phyloP scores from a whole-genome alignment of 257 asterid species.

The Henckelia pumila region DNA sequence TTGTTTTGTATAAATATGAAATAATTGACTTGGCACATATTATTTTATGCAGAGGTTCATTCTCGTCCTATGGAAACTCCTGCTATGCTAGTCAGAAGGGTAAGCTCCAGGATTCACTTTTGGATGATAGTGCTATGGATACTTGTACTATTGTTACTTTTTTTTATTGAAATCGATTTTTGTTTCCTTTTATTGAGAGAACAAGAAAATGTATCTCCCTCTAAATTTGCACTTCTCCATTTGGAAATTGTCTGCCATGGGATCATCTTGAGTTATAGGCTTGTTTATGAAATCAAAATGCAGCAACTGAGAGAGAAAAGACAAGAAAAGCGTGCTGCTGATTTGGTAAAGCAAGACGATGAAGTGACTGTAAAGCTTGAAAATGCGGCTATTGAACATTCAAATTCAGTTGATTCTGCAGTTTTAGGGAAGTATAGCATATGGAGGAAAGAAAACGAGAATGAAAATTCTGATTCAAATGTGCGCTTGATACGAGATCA shows the following conservation, averaged over 20 bases:
- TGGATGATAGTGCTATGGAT: conserved; percentile 12
- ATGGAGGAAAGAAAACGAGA: conserved; percentile 94
- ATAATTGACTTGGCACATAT: conserved; percentile 22
- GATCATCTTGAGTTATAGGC: conserved; percentile 1
- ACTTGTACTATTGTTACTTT: neutral
- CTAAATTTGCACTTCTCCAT: conserved; percentile 1
- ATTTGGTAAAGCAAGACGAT: conserved; percentile 75
- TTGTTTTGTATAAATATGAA: conserved; percentile 6
- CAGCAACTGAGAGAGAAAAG: conserved; percentile 84
- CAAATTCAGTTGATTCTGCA: conserved; percentile 95
- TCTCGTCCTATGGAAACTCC: conserved; percentile 55
- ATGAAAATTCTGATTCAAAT: conserved; percentile 85
- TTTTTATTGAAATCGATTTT: conserved; percentile 15
- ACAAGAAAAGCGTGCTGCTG: conserved; percentile 84
- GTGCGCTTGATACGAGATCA: conserved; percentile 94
- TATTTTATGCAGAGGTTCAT: conserved; percentile 52
- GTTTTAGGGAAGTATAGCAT: conserved; percentile 91
- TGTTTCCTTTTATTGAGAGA: conserved; percentile 7
- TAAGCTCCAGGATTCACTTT: conserved; percentile 32
- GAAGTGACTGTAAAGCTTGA: conserved; percentile 86
- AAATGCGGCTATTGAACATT: conserved; percentile 87
- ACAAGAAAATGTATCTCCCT: neutral
- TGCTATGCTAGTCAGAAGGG: conserved; percentile 67
- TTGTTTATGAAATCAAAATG: conserved; percentile 31
- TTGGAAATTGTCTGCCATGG: conserved; percentile 17